A percentile compares a stretch with the other conserved stretches of the same genome.
These are phyloP conservation scores for Geranium brycei DNA, from an alignment of 345 rosid species.

Conservation along the genomic window DNA sequence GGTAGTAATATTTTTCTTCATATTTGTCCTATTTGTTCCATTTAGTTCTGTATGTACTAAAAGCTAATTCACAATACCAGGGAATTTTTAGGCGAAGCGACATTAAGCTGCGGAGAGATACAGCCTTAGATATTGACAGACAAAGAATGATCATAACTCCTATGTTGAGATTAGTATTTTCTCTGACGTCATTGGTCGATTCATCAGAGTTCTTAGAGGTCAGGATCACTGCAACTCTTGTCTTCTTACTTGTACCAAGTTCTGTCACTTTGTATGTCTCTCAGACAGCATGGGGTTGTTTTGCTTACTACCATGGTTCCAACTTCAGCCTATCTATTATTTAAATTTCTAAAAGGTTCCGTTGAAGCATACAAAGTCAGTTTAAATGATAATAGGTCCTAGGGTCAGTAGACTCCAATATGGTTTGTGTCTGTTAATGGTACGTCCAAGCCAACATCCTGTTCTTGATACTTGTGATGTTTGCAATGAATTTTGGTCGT, in stretches of 20 bases:
- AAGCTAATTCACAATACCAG: constrained; percentile 29
- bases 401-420: background rate
- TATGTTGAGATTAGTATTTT: constrained; percentile 62
- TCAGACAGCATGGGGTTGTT: background rate
- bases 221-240: constrained; percentile 10
- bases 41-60: constrained; percentile 11
- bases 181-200: constrained; percentile 71
- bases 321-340: too few relatives aligned
- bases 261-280: background rate
- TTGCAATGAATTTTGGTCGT: too few relatives aligned
- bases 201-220: constrained; percentile 83
- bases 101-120: constrained; percentile 43
- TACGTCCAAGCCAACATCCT: background rate
- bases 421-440: background rate
- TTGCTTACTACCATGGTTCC: background rate
- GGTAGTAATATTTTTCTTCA: constrained; percentile 22
- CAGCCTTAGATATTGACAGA: constrained; percentile 45
- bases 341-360: too few relatives aligned
- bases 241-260: background rate
- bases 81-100: constrained; percentile 54
- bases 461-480: background rate
- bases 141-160: constrained; percentile 56
- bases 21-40: background rate
- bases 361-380: background rate
- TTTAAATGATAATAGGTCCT: background rate